Conservation (phyloP, 192 early-diverging fungal species). For the Dispira parvispora region DNA sequence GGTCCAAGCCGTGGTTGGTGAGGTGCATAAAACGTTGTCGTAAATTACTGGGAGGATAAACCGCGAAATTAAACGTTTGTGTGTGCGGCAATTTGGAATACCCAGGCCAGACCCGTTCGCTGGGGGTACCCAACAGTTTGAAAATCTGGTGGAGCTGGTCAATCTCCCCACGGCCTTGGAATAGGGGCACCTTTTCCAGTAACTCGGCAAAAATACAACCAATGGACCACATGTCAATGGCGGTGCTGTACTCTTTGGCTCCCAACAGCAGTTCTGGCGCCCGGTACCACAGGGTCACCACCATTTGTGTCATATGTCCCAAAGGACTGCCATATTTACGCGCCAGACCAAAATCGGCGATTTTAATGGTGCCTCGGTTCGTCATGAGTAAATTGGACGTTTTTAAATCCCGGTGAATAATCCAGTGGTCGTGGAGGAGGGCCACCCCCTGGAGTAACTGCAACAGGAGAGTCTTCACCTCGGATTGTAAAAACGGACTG, state of each 20-base stretch:
- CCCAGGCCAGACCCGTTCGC: constrained; percentile 56
- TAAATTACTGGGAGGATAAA: constrained; percentile 33
- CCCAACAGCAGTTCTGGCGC: constrained; percentile 18
- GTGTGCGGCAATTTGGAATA: constrained; percentile 44
- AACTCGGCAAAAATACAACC: constrained; percentile 98
- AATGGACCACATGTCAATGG: constrained; percentile 20
- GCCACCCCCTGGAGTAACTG: constrained; percentile 47
- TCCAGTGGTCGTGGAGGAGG: constrained; percentile 46
- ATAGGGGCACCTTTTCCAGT: constrained; percentile 62
- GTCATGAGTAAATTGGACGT: constrained; percentile 42
- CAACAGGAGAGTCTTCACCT: constrained; percentile 61
- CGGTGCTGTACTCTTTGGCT: constrained; percentile 5
- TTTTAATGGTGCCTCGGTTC: constrained; percentile 41
- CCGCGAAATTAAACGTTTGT: constrained; percentile 52
- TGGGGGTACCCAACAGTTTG: constrained; percentile 74
- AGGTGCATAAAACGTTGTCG: constrained; percentile 30
- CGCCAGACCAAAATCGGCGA: constrained; percentile 55
- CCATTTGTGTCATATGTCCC: constrained; percentile 42
- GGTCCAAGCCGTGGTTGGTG: constrained; percentile 62
- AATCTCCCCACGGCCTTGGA: constrained; percentile 65
- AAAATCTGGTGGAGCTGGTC: constrained; percentile 74
- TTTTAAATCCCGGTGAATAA: constrained; percentile 53
- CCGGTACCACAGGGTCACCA: constrained; percentile 63
- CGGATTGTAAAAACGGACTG: constrained; percentile 63
- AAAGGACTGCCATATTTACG: constrained; percentile 43